These are phyloP conservation scores for Eucalyptus viminalis DNA, from an alignment of 345 rosid species.

Conservation along the genomic window DNA sequence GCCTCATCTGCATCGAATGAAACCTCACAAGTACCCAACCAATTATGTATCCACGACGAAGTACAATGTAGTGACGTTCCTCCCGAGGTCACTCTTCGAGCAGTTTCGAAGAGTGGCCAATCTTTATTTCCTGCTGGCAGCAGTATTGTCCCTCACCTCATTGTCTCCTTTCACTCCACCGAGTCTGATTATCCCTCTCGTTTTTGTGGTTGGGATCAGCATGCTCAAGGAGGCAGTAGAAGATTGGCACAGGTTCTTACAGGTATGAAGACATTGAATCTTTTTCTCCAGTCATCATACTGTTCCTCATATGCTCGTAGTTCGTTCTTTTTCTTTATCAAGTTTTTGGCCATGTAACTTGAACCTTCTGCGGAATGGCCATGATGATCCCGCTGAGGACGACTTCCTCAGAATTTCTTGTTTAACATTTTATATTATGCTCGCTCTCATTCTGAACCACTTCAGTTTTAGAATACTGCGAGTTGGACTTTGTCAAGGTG, in stretches of 20 bases:
- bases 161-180: conserved; percentile 33
- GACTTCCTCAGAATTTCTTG: background rate
- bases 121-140: conserved; percentile 55
- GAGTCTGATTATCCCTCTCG: conserved; percentile 55
- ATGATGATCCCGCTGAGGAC: background rate
- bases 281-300: background rate
- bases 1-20: conserved; percentile 23
- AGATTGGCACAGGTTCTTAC: conserved; percentile 61
- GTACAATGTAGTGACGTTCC: conserved; percentile 44
- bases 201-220: conserved; percentile 57
- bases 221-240: conserved; percentile 72
- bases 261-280: background rate
- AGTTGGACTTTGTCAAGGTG: background rate
- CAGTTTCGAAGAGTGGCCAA: conserved; percentile 82
- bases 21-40: conserved; percentile 25
- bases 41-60: conserved; percentile 62
- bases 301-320: background rate
- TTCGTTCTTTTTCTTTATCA: background rate
- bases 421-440: background rate
- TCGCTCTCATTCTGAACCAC: background rate
- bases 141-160: conserved; percentile 29
- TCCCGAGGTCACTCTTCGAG: conserved; percentile 64
- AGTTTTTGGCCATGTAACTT: background rate
- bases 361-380: background rate
- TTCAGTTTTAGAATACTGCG: background rate